A percentile compares a stretch with the other conserved stretches of the same genome.
Conservation (phyloP, 176 grass and related monocot genomes). For the Juncus effusus region DNA sequence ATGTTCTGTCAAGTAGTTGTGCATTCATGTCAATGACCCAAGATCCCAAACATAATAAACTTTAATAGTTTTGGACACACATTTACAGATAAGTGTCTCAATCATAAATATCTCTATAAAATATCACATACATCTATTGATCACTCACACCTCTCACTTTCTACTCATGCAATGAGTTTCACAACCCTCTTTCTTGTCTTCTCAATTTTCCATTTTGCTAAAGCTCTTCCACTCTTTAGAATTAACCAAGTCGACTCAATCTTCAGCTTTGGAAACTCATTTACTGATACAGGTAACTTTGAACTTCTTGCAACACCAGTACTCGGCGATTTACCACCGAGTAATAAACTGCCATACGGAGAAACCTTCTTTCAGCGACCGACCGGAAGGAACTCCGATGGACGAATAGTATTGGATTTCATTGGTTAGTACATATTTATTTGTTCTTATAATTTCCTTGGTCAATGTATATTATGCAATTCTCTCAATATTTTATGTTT, state of each 20-base stretch:
- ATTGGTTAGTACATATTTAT: constrained; percentile 21
- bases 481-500: too few relatives aligned
- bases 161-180: background rate
- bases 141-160: background rate
- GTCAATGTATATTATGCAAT: too few relatives aligned
- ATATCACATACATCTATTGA: background rate
- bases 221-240: background rate
- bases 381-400: constrained; percentile 42
- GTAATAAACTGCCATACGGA: constrained; percentile 33
- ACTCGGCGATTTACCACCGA: background rate
- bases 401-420: constrained; percentile 56
- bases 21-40: too few relatives aligned
- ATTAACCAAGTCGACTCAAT: constrained; percentile 5
- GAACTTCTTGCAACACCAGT: background rate
- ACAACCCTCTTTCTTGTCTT: background rate
- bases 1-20: too few relatives aligned
- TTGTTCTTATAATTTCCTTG: background rate
- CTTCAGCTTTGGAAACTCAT: constrained; percentile 28
- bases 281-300: constrained; percentile 24
- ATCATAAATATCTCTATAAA: background rate
- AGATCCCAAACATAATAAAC: too few relatives aligned
- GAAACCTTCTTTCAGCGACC: constrained; percentile 40
- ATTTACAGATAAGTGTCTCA: too few relatives aligned
- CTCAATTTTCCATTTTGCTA: constrained; percentile 8
- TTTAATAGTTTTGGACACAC: too few relatives aligned